Evolutionary conservation across 257 asterid genomes (phyloP).

Genomic region (Pogostemon cablin): DNA sequence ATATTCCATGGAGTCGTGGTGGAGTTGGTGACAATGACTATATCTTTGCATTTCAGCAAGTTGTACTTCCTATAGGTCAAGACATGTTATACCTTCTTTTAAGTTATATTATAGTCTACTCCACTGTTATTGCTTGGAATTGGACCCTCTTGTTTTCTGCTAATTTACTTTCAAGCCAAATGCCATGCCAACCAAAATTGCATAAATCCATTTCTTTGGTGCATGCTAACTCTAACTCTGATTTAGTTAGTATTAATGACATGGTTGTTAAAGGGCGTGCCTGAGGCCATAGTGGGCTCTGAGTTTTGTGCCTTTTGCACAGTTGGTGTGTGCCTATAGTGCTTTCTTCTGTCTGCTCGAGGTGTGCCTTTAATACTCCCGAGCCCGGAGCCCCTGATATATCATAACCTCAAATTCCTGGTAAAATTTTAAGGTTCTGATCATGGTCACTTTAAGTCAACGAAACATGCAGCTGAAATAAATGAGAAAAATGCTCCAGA

Average conservation of each 20-base stretch:
- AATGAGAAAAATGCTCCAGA: too few species aligned
- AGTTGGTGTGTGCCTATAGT: too few species aligned
- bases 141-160: slow-evolving; percentile 17
- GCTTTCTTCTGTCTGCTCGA: too few species aligned
- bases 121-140: slow-evolving; percentile 13
- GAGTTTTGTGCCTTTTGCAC: too few species aligned
- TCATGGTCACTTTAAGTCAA: too few species aligned
- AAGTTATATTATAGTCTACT: slow-evolving; percentile 21
- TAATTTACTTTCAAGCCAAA: slow-evolving; percentile 18
- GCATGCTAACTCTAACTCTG: slow-evolving; percentile 12
- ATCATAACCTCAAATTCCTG: too few species aligned
- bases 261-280: background rate
- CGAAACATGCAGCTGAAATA: too few species aligned
- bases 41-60: slow-evolving; percentile 85
- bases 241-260: slow-evolving; percentile 14
- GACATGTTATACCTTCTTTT: slow-evolving; percentile 13
- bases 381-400: too few species aligned
- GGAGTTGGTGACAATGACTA: slow-evolving; percentile 99
- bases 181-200: slow-evolving; percentile 4
- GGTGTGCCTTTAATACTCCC: too few species aligned
- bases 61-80: slow-evolving; percentile 94
- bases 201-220: slow-evolving; percentile 12
- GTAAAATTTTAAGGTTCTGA: too few species aligned
- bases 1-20: slow-evolving; percentile 91
- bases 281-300: too few species aligned